Percentiles rank a stretch among this genome's conserved stretches.
These are phyloP conservation scores for Xylaria sp. DNA, from an alignment of 495 filamentous ascomycete genomes.

Conservation along the genomic window DNA sequence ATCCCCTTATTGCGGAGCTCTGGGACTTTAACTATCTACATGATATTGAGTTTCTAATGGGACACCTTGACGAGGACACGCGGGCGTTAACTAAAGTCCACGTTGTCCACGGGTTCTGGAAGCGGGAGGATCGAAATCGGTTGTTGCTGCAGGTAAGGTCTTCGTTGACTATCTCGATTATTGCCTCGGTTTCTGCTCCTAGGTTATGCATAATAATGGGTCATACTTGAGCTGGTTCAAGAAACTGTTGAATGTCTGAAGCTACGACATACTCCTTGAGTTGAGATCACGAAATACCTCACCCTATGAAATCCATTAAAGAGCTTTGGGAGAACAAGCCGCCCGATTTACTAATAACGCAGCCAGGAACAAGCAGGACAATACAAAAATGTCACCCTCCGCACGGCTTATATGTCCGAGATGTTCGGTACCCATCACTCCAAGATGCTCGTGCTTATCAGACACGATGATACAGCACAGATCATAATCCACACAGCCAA, in stretches of 20 bases:
- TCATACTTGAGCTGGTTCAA: neutral
- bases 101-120: conserved; percentile 90
- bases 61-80: conserved; percentile 72
- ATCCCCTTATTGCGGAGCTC: conserved; percentile 82
- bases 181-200: neutral
- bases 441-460: conserved; percentile 85
- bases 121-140: conserved; percentile 68
- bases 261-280: neutral
- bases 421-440: conserved; percentile 82
- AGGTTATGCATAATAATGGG: neutral
- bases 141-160: conserved; percentile 65
- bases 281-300: too few relatives aligned
- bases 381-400: conserved; percentile 72
- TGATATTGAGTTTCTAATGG: conserved; percentile 75
- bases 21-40: conserved; percentile 93
- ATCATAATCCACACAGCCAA: conserved; percentile 90
- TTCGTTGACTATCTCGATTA: neutral
- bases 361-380: conserved; percentile 59
- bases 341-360: conserved; percentile 24
- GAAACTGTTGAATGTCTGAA: neutral
- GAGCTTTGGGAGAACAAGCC: neutral
- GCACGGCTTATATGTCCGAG: conserved; percentile 83
- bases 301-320: neutral
- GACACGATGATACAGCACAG: conserved; percentile 79
- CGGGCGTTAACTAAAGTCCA: conserved; percentile 69